Base-by-base conservation (phyloP, 495 filamentous ascomycete genomes). In the Tuber melanosporum region DNA sequence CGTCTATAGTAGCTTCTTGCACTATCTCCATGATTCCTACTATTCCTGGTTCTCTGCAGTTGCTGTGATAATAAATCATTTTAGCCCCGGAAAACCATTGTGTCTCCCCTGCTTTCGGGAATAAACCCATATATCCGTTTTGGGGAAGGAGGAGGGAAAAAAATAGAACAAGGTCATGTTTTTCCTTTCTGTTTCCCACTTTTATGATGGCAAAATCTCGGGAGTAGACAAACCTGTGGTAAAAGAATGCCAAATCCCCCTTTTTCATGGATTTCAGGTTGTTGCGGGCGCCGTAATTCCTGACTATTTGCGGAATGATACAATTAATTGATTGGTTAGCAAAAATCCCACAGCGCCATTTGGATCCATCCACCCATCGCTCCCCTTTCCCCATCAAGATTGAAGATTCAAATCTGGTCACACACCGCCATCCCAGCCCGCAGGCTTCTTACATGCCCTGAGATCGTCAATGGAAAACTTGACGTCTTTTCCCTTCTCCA, bases 401-500 rank as follows among this genome's bases (percentile, higher is more conserved):
- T 32, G n/a, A 66, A 17, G 57, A 66, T 14, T 6, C n/a, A 66
- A 66, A 66, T 10, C n/a, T 66, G 57, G 57, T 66, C n/a, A 73
- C 76, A 72, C 49, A 83, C 85, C 89, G 80, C 94, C 94, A 85
- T 97, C 92, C 95, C 95, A 99, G 4, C 92, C 89, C 79, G 96
- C 94, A 0, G 94, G 94, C 77, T 87, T 86, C 41, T 85, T 89
- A 76, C 88, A 89, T 10, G 88, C 88, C 22, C 87, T 87, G 41
- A 99, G 85, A 83, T 99, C 95, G 82, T 98, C 94, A 79, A 99
- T 98, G 8, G 94, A 97, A 85, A 98, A 99, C 78, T 90, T 92
- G 52, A 97, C 92, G 82, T 97, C 92, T 73, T 91, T 86, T 22
- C 93, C 93, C 72, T 93, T 97, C 83, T 95, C 93, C 39, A 94